These are phyloP conservation scores for Pleodorina starrii DNA, from an alignment of 139 green algal species.

Conservation along the genomic window DNA sequence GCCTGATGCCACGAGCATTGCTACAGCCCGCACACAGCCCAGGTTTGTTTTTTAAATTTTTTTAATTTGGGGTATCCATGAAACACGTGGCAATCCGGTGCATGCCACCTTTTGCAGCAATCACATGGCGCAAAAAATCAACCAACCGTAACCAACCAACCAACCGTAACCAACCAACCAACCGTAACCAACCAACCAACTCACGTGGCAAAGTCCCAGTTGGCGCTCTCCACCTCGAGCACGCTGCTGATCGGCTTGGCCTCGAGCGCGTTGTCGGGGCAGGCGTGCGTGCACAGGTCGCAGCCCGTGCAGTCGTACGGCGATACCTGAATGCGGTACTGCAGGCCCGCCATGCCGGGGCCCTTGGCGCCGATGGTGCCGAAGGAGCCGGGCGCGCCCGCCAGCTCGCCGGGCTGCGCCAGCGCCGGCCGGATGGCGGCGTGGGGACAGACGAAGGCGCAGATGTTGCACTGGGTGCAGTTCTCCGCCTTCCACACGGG, in stretches of 20 bases:
- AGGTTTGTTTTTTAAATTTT: no score
- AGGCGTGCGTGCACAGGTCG: constrained; percentile 73
- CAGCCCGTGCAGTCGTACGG: constrained; percentile 77
- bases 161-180: no score
- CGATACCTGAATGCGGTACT: constrained; percentile 78
- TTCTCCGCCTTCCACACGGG: constrained; percentile 64
- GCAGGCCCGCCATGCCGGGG: constrained; percentile 51
- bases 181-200: no score
- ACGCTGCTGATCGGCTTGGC: constrained; percentile 52
- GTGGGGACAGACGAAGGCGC: constrained; percentile 78
- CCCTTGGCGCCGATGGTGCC: constrained; percentile 54
- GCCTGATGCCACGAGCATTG: background rate
- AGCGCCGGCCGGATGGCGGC: constrained; percentile 72
- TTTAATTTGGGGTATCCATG: no score
- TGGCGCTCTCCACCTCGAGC: constrained; percentile 54
- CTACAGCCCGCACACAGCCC: no score
- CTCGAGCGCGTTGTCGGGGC: constrained; percentile 68
- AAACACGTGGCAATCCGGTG: no score
- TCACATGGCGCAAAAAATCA: no score
- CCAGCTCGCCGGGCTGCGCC: constrained; percentile 57
- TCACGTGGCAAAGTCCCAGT: constrained; percentile 64
- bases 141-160: no score
- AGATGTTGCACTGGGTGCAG: constrained; percentile 81
- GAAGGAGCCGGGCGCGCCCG: constrained; percentile 57
- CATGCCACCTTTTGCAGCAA: no score